Percentiles rank a stretch among this genome's conserved stretches.
phyloP scores from a whole-genome alignment of 2,329 filamentous ascomycete genomes.

The Ascochyta fabae region DNA sequence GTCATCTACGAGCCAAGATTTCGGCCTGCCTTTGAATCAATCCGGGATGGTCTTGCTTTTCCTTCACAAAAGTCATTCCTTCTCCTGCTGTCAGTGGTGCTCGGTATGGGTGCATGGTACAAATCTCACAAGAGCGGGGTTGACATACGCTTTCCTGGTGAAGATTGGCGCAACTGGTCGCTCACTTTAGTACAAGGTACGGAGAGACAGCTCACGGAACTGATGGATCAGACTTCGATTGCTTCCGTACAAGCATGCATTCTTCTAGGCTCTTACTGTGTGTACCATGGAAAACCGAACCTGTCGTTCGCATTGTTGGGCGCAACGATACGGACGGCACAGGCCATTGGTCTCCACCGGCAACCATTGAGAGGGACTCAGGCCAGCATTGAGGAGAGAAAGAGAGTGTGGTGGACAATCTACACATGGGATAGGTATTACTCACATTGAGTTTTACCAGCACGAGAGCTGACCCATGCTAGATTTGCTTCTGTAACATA shows the following conservation, averaged over 20 bases:
- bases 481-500: slow-evolving; percentile 52
- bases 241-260: slow-evolving; percentile 49
- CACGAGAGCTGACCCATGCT: background rate
- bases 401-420: slow-evolving; percentile 53
- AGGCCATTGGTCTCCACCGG: slow-evolving; percentile 46
- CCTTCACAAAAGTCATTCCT: slow-evolving; percentile 48
- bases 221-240: slow-evolving; percentile 52
- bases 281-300: slow-evolving; percentile 54
- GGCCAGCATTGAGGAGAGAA: slow-evolving; percentile 43
- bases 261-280: slow-evolving; percentile 50
- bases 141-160: slow-evolving; percentile 9
- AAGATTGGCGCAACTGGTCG: slow-evolving; percentile 25
- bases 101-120: slow-evolving; percentile 52
- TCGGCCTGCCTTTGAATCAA: slow-evolving; percentile 40
- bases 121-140: slow-evolving; percentile 30
- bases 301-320: slow-evolving; percentile 50
- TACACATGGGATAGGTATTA: slow-evolving; percentile 49
- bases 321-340: slow-evolving; percentile 48
- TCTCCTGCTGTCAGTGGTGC: slow-evolving; percentile 46
- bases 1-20: slow-evolving; percentile 53
- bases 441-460: background rate
- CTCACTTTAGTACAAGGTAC: slow-evolving; percentile 33
- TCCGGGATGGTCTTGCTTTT: slow-evolving; percentile 45
- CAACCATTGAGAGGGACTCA: slow-evolving; percentile 33
- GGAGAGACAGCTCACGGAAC: slow-evolving; percentile 46